Evolutionary conservation across 2,329 filamentous ascomycete genomes (phyloP).

Genomic region (Xylariaceae sp.): DNA sequence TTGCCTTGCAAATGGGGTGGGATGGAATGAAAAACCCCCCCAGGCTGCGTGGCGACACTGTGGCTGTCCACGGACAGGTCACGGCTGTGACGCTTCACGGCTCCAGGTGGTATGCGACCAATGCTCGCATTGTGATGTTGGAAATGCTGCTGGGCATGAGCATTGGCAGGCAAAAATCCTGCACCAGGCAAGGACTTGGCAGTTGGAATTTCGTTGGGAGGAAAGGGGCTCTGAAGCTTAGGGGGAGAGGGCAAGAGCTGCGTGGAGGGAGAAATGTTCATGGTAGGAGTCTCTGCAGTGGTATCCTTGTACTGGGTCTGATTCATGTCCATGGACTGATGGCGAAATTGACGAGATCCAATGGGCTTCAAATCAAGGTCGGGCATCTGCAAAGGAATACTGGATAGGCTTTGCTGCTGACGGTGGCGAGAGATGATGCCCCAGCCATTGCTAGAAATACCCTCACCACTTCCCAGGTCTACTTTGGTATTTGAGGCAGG

Average conservation of each 20-base stretch:
- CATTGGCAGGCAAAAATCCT: constrained; percentile 39
- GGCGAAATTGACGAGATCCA: constrained; percentile 46
- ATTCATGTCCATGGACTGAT: constrained; percentile 56
- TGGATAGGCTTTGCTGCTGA: constrained; percentile 55
- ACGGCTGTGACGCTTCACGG: constrained; percentile 64
- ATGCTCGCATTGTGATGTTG: constrained; percentile 79
- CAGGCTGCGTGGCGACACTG: constrained; percentile 35
- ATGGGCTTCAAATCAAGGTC: constrained; percentile 43
- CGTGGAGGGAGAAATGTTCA: constrained; percentile 44
- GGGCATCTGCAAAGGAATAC: constrained; percentile 37
- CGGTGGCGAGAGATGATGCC: constrained; percentile 63
- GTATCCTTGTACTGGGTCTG: constrained; percentile 36
- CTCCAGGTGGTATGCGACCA: constrained; percentile 68
- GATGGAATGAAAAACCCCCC: constrained; percentile 50
- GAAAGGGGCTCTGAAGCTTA: constrained; percentile 83
- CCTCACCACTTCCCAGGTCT: constrained; percentile 62
- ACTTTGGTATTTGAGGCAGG: constrained; percentile 76
- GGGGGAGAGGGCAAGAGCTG: constrained; percentile 58
- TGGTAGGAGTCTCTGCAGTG: constrained; percentile 35
- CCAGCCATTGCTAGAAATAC: constrained; percentile 48
- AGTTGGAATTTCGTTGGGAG: constrained; percentile 82
- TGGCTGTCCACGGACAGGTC: constrained; percentile 56
- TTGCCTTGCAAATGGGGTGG: constrained; percentile 73
- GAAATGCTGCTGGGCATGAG: constrained; percentile 57
- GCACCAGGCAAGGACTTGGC: constrained; percentile 56